These are phyloP conservation scores for Fraxinus ornus DNA, from an alignment of 305 asterid genomes.

Conservation along the genomic window DNA sequence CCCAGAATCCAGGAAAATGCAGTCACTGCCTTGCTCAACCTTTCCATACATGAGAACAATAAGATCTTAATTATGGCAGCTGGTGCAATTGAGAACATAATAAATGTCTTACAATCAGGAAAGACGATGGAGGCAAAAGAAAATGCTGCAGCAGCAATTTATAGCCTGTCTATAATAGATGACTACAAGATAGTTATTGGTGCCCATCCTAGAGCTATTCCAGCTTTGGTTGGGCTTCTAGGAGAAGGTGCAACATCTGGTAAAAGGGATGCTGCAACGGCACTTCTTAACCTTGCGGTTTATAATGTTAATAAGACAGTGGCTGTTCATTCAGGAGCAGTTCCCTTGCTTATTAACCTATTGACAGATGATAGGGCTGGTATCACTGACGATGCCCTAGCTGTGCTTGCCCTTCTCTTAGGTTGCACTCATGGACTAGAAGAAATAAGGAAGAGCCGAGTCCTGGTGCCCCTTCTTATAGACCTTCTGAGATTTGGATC, in stretches of 20 bases:
- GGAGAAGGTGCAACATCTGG: slow-evolving; percentile 69
- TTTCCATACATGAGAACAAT: slow-evolving; percentile 73
- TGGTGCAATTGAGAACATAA: slow-evolving; percentile 62
- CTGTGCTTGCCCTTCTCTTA: slow-evolving; percentile 64
- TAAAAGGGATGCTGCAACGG: slow-evolving; percentile 73
- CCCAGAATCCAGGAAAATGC: slow-evolving; percentile 77
- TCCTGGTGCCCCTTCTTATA: slow-evolving; percentile 61
- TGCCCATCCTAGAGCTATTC: slow-evolving; percentile 57
- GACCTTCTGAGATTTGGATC: slow-evolving; percentile 85
- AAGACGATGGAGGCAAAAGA: slow-evolving; percentile 72
- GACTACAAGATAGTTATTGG: slow-evolving; percentile 62
- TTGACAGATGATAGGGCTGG: slow-evolving; percentile 80
- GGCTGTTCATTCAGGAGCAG: slow-evolving; percentile 57
- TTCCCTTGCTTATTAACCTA: slow-evolving; percentile 61
- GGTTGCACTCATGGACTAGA: slow-evolving; percentile 70
- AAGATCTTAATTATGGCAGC: slow-evolving; percentile 70
- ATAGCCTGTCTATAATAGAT: slow-evolving; percentile 67
- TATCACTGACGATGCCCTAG: slow-evolving; percentile 71
- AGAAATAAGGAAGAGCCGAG: slow-evolving; percentile 55
- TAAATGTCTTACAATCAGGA: slow-evolving; percentile 52
- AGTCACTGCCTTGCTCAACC: slow-evolving; percentile 77
- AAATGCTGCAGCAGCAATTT: slow-evolving; percentile 82
- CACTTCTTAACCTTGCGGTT: slow-evolving; percentile 70
- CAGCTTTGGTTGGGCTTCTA: slow-evolving; percentile 60
- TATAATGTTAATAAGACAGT: slow-evolving; percentile 48